Percentiles rank a stretch among this genome's conserved stretches.
These are phyloP conservation scores for Blastosporella zonata DNA, from an alignment of 1,284 basidiomycete species.

Conservation along the genomic window DNA sequence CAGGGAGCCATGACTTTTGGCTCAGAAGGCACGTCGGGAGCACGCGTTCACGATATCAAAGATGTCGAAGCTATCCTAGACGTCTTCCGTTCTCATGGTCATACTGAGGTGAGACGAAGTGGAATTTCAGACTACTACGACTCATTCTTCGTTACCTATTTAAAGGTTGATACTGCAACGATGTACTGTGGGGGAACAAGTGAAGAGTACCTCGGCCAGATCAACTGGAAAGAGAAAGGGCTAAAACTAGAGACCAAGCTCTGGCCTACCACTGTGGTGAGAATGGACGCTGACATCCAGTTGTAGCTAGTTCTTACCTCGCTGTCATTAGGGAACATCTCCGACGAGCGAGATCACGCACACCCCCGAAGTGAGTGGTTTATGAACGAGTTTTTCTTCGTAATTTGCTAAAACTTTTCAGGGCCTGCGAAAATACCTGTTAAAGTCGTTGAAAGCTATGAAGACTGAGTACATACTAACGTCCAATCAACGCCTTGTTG, in stretches of 20 bases:
- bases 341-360: constrained; percentile 1
- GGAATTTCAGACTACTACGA: not conserved
- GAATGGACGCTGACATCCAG: not conserved
- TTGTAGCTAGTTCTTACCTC: not conserved
- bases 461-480: constrained; percentile 41
- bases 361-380: constrained; percentile 14
- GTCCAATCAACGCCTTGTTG: not conserved
- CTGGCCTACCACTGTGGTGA: constrained; percentile 23
- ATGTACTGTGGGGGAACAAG: constrained; percentile 48
- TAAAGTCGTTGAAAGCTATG: constrained; percentile 42
- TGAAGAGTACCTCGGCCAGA: constrained; percentile 42
- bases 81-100: constrained; percentile 54
- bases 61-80: constrained; percentile 17
- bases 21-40: constrained; percentile 12
- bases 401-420: constrained; percentile 6
- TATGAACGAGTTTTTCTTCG: constrained; percentile 11
- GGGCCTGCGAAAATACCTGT: constrained; percentile 42
- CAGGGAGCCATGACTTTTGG: constrained; percentile 17
- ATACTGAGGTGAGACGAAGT: constrained; percentile 32
- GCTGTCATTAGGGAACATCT: not conserved
- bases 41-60: constrained; percentile 16
- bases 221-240: constrained; percentile 35
- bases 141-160: not conserved
- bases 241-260: constrained; percentile 46
- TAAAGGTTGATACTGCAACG: constrained; percentile 51